Evolutionary conservation across 768 basidiomycete species (phyloP), one percentile per base, ranked within the genome.

Genomic region (Mycena maculata): DNA sequence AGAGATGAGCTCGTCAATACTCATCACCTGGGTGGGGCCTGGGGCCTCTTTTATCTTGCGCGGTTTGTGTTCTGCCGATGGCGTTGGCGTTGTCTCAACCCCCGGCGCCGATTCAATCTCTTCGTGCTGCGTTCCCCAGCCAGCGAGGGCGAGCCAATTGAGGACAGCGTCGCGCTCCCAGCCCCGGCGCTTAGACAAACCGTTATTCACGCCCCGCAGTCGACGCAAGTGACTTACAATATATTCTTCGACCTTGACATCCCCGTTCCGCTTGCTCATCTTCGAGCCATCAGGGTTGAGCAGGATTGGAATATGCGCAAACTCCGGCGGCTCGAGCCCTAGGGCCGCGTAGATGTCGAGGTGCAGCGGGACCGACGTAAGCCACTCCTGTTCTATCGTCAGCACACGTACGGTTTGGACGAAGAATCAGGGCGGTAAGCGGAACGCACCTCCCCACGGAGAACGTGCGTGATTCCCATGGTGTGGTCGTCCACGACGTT

Each of bases 381-480:
- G 84, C 98, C 98, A 99, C 87, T 99, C 98, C 93, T 98, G 71
- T 12, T 20, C 31, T 9, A 52, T 13, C 20, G 33, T 31, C n/a
- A 50, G 53, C 42, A 56, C 53, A 31, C n/a, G n/a, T n/a, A n/a
- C n/a, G n/a, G 15, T 23, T 27, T 50, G 20, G 27, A 27, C 45
- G 27, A 45, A 6, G 11, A 28, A 36, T 36, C 33, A 13, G 6
- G 33, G 13, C 33, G 13, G 6, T 33, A 47, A 16, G n/a, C 8
- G 9, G 38, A 33, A 30, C 83, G 30, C 62, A 91, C 96, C 86
- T 98, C 96, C 54, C 98, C 98, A 28, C 98, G 88, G 1, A 99
- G 80, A 6, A 99, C 96, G 78, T 99, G 98, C 0, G 95, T 94
- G 25, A 99, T 94, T 0, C 90, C 91, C 98, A 99, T 99, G 72